A percentile compares a stretch with the other conserved stretches of the same genome.
Evolutionary conservation across 1,139 yeast species (phyloP).

Genomic region (Lodderomyces parapsilosis): DNA sequence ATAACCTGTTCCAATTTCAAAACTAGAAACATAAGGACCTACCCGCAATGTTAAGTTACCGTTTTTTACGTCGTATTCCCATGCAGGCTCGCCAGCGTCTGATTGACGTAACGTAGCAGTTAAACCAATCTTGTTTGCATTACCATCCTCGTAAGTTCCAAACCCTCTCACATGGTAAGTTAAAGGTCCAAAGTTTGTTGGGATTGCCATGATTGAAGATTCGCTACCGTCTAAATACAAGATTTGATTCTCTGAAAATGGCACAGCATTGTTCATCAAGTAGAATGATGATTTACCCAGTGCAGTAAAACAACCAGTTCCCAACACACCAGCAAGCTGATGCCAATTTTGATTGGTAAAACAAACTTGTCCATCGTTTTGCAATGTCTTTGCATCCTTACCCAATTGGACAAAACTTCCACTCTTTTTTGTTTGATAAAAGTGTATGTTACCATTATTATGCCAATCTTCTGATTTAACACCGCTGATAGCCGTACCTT

Average conservation of each 20-base stretch:
- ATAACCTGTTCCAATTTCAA: conserved; percentile 29
- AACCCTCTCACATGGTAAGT: too few species aligned
- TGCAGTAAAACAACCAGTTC: conserved; percentile 21
- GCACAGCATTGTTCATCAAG: conserved; percentile 17
- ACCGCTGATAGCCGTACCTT: conserved; percentile 20
- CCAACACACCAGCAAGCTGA: conserved; percentile 26
- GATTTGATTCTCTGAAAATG: conserved; percentile 20
- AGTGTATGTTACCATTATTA: conserved; percentile 28
- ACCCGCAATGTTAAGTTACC: conserved; percentile 16
- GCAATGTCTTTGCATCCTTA: conserved; percentile 15
- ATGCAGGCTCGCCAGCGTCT: conserved; percentile 1
- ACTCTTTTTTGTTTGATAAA: conserved; percentile 20
- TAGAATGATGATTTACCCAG: conserved; percentile 16
- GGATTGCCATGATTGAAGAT: conserved; percentile 21
- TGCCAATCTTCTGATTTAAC: conserved; percentile 24
- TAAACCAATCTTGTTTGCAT: conserved; percentile 9
- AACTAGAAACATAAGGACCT: conserved; percentile 14
- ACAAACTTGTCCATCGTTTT: too few species aligned
- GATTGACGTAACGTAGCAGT: conserved; percentile 3
- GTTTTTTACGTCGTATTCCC: conserved; percentile 15
- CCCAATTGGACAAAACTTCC: conserved; percentile 23
- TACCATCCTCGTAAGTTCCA: too few species aligned
- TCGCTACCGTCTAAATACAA: conserved; percentile 20
- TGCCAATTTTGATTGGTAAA: conserved; percentile 23
- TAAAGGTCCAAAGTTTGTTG: conserved; percentile 21